phyloP scores from a whole-genome alignment of 2,329 filamentous ascomycete genomes.

The Calonectria pauciramosa region DNA sequence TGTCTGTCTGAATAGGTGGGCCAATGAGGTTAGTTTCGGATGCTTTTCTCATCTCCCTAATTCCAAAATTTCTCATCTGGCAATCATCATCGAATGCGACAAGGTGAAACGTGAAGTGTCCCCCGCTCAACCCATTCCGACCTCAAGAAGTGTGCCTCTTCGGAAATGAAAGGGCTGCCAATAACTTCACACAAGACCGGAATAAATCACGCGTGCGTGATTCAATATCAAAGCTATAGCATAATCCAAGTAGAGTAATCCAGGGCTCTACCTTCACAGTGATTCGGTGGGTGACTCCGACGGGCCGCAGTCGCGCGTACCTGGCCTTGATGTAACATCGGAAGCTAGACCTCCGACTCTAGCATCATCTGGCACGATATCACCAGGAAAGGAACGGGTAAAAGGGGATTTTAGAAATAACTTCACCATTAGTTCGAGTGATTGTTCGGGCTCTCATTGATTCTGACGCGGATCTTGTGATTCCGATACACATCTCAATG shows the following conservation, averaged over 20 bases:
- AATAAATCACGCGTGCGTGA: not conserved
- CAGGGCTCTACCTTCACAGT: not conserved
- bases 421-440: not conserved
- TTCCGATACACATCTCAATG: not conserved
- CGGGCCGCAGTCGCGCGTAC: constrained; percentile 1
- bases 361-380: not conserved
- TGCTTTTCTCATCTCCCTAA: not conserved
- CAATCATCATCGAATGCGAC: not conserved
- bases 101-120: not conserved
- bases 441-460: not conserved
- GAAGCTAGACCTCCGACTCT: not conserved
- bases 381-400: not conserved
- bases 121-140: not conserved
- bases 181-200: too few species aligned
- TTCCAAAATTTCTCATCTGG: not conserved
- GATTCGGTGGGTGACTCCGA: not conserved
- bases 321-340: not conserved
- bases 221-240: not conserved
- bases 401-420: not conserved
- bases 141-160: not conserved
- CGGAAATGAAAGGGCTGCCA: not conserved
- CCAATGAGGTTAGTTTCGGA: not conserved
- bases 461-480: not conserved
- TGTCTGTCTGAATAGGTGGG: not conserved
- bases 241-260: not conserved